phyloP scores from a whole-genome alignment of 768 basidiomycete genomes.

The Clavulina sp. region DNA sequence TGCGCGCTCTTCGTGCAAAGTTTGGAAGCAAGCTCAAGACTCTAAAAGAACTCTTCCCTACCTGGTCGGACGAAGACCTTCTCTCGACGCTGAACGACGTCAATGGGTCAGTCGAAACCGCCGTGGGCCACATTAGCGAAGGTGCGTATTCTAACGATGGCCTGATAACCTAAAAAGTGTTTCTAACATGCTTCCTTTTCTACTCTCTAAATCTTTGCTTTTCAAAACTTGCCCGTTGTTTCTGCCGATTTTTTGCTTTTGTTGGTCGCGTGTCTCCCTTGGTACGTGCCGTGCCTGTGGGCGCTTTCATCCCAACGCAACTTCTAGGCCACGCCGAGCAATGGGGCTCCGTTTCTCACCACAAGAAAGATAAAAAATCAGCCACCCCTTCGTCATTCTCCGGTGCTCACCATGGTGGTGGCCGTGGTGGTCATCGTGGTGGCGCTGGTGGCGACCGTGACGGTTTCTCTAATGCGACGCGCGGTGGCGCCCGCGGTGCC shows the following conservation, averaged over 20 bases:
- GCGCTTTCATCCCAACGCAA: conserved; percentile 5
- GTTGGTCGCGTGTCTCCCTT: neutral
- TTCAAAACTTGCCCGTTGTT: conserved; percentile 13
- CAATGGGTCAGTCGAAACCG: conserved; percentile 48
- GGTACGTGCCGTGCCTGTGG: too few species aligned
- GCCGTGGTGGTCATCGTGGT: conserved; percentile 23
- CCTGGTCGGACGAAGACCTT: conserved; percentile 59
- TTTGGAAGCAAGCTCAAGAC: conserved; percentile 37
- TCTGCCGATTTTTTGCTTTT: neutral
- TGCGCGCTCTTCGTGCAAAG: conserved; percentile 19
- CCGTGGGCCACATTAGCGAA: conserved; percentile 58
- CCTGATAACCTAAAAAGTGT: neutral
- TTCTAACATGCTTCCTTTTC: neutral
- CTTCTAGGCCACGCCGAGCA: conserved; percentile 61
- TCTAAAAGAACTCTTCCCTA: conserved; percentile 55
- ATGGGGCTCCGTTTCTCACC: conserved; percentile 70
- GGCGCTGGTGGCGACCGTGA: conserved; percentile 46
- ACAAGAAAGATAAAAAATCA: conserved; percentile 66
- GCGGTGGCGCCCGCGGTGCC: conserved; percentile 40
- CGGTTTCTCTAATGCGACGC: too few species aligned
- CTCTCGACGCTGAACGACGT: conserved; percentile 48
- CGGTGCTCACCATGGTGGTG: conserved; percentile 16
- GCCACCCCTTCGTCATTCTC: conserved; percentile 35
- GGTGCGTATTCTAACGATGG: conserved; percentile 26
- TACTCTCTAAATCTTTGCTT: neutral